Conservation (phyloP, 306 rosid genomes). For the Glycine soja region DNA sequence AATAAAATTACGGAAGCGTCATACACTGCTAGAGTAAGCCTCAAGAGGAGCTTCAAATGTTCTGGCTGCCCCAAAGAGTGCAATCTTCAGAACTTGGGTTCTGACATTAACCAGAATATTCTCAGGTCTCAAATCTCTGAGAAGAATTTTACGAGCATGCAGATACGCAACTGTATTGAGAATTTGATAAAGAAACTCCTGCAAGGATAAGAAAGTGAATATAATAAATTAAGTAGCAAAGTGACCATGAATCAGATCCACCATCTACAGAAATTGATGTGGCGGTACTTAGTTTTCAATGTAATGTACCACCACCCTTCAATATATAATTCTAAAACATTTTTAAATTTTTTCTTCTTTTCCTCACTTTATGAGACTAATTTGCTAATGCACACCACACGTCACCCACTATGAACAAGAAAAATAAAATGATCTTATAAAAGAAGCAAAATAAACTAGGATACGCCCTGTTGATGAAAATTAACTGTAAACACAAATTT, state of each 20-base stretch:
- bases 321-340: not conserved
- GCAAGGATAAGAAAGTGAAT: not conserved
- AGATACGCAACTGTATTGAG: slow-evolving; percentile 15
- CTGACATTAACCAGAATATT: not conserved
- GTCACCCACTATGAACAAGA: not conserved
- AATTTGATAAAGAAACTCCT: slow-evolving; percentile 12
- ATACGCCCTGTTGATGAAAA: too few species aligned
- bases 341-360: not conserved
- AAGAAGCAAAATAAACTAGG: not conserved
- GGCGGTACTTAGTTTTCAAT: not conserved
- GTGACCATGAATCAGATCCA: not conserved
- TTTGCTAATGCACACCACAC: not conserved
- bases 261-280: not conserved
- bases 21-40: slow-evolving; percentile 1
- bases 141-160: slow-evolving; percentile 29
- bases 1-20: not conserved
- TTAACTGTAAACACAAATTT: not conserved
- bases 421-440: not conserved
- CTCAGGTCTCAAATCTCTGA: slow-evolving; percentile 31
- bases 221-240: not conserved
- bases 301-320: not conserved
- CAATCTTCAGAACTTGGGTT: not conserved
- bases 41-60: slow-evolving; percentile 19
- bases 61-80: slow-evolving; percentile 18
- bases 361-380: not conserved